These are phyloP conservation scores for Chaetomidium leptoderma DNA, from an alignment of 495 filamentous ascomycete species.

Conservation along the genomic window DNA sequence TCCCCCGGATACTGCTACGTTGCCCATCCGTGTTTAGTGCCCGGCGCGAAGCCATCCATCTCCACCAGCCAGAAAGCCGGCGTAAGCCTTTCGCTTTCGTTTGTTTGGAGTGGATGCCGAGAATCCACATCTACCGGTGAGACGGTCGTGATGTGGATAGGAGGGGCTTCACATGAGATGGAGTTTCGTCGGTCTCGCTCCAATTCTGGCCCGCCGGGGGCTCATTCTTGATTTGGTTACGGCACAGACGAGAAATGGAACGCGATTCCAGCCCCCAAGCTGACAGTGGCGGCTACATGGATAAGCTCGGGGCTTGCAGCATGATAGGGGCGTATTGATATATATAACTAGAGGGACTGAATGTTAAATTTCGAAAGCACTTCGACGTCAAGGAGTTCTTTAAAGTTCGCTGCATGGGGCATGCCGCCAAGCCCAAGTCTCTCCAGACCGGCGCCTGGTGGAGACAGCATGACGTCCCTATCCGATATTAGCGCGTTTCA, in stretches of 20 bases:
- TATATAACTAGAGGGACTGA: no score
- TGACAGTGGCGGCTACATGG: no score
- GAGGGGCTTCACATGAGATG: not conserved
- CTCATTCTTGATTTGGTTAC: no score
- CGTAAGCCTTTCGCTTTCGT: not conserved
- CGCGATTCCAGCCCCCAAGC: no score
- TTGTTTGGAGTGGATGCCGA: not conserved
- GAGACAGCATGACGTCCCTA: constrained; percentile 1
- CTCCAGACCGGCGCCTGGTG: no score
- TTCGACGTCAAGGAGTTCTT: not conserved
- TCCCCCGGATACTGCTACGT: constrained; percentile 2
- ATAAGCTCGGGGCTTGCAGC: no score
- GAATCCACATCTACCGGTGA: not conserved
- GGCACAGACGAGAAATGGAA: no score
- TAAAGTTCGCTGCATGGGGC: not conserved
- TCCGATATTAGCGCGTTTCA: constrained; percentile 15
- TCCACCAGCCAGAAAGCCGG: not conserved
- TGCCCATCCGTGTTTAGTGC: not conserved
- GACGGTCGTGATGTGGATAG: no score
- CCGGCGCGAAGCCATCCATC: not conserved
- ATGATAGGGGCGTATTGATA: no score
- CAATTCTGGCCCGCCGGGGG: no score
- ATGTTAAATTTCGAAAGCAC: no score
- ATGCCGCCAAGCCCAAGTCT: constrained; percentile 2
- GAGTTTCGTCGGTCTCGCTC: no score